A percentile compares a stretch with the other conserved stretches of the same genome.
Conservation (phyloP, 495 filamentous ascomycete species). For the Diplogelasinospora grovesii region DNA sequence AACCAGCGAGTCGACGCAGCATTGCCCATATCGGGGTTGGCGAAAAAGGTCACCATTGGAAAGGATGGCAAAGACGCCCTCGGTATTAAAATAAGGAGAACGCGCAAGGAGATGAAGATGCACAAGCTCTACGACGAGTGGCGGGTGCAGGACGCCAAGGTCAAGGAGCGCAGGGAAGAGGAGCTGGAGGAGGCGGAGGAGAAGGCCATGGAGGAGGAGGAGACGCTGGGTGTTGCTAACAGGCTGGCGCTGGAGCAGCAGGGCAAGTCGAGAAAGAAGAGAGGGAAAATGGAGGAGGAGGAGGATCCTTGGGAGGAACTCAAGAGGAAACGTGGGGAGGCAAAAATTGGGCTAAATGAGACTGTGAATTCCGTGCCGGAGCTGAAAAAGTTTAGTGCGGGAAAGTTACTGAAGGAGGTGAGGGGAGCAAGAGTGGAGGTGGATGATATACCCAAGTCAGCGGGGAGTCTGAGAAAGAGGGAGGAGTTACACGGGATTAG, state of each 20-base stretch:
- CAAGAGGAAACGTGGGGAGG: slow-evolving; percentile 50
- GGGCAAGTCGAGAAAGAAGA: slow-evolving; percentile 31
- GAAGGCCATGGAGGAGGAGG: slow-evolving; percentile 55
- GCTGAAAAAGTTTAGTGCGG: slow-evolving; percentile 52
- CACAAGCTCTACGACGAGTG: slow-evolving; percentile 74
- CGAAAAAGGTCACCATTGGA: slow-evolving; percentile 45
- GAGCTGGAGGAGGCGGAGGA: slow-evolving; percentile 58
- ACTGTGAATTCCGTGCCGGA: slow-evolving; percentile 76
- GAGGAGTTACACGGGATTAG: slow-evolving; percentile 76
- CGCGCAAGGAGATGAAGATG: slow-evolving; percentile 77
- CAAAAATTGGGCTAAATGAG: slow-evolving; percentile 63
- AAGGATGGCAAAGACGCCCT: slow-evolving; percentile 45
- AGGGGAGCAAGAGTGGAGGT: slow-evolving; percentile 66
- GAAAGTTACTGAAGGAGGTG: slow-evolving; percentile 67
- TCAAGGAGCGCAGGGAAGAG: slow-evolving; percentile 53
- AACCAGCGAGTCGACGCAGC: slow-evolving; percentile 78
- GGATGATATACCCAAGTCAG: slow-evolving; percentile 64
- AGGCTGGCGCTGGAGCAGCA: slow-evolving; percentile 41
- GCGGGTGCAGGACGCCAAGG: slow-evolving; percentile 57
- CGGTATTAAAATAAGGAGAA: slow-evolving; percentile 51
- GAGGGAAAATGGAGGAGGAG: slow-evolving; percentile 47
- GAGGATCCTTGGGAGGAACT: slow-evolving; percentile 79
- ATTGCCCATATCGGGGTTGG: slow-evolving; percentile 63
- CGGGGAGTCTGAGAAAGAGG: slow-evolving; percentile 72
- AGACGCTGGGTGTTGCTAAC: slow-evolving; percentile 46